Base-by-base conservation (phyloP, 1,284 basidiomycete genomes). In the Coniferiporia sulphurascens region DNA sequence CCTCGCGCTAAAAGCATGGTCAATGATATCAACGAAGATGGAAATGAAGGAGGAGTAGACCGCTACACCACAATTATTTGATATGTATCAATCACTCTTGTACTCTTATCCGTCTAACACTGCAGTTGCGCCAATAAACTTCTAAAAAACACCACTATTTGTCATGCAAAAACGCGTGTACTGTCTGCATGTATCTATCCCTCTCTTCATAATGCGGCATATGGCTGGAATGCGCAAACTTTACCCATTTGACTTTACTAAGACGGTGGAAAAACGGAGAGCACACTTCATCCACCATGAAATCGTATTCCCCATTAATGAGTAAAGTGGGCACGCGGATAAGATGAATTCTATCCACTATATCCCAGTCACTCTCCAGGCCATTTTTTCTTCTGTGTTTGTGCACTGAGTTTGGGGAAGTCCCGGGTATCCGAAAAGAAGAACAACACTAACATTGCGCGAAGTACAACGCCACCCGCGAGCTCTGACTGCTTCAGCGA, bases 291-390 rank as follows among this genome's bases (percentile, higher is more conserved):
- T 70, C 67, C 51, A 73, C 72, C 2, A 71, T 73, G 32, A 67
- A 65, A 38, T 77, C 74, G 2, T 69, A 57, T 12, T 35, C 60
- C 0, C 72, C 70, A 46, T 72, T 72, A 15, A 71, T 64, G 13
- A 78, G 36, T 1, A 77, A 65, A 1, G 74, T 75, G 0, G 69
- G 65, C 6, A 61, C 65, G 0, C 34, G 44, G 41, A 78, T 76
- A 0, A 67, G 69, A 52, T 70, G 70, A 0, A 74, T 63, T 32
- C 67, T 65, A 21, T 72, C 69, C 6, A 71, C 56, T 49, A 68
- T 65, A 1, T 67, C 65, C 73, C 73, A 76, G 1, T 62, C 61
- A 63, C 69, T 71, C 10, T 74, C 55, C 6, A 69, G 64, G 8
- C 73, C 74, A 1, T 59, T 65, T 12, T 65, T 59, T 45, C 41